Evolutionary conservation across 805 yeast species (phyloP).

Genomic region (Myxozyma neotropica): DNA sequence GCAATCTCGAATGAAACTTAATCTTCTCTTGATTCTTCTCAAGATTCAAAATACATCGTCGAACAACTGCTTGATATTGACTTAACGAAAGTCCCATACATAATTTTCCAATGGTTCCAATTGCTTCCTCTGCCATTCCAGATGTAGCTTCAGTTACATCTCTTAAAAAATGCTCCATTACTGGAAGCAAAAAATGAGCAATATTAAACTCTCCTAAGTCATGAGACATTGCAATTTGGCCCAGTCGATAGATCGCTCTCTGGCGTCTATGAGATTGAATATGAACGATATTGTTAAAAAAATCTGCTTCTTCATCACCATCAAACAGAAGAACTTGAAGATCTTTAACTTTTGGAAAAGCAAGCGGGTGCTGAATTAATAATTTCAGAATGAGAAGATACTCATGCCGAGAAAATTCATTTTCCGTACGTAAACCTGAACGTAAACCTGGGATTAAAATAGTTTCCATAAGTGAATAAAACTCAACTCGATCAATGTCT

Average conservation of each 20-base stretch:
- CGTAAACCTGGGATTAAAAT: constrained; percentile 66
- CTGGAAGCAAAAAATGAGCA: constrained; percentile 80
- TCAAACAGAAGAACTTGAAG: constrained; percentile 63
- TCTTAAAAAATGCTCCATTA: constrained; percentile 67
- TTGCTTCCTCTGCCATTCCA: constrained; percentile 50
- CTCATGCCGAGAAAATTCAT: constrained; percentile 70
- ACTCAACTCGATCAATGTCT: constrained; percentile 44
- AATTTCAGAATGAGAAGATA: constrained; percentile 68
- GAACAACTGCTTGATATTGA: constrained; percentile 74
- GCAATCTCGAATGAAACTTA: constrained; percentile 42
- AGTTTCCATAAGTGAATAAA: constrained; percentile 46
- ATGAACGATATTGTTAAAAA: constrained; percentile 75
- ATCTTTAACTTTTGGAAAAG: constrained; percentile 57
- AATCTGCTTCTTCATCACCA: constrained; percentile 82
- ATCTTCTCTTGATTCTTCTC: constrained; percentile 44
- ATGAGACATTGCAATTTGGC: constrained; percentile 48
- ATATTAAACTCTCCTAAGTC: constrained; percentile 58
- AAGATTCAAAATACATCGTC: constrained; percentile 61
- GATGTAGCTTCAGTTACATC: constrained; percentile 49
- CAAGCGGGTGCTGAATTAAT: constrained; percentile 52
- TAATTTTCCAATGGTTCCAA: constrained; percentile 61
- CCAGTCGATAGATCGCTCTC: constrained; percentile 72
- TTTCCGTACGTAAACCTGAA: constrained; percentile 61
- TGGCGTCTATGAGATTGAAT: constrained; percentile 85
- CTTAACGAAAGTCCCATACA: constrained; percentile 67